Base-by-base conservation (phyloP, 768 basidiomycete genomes). In the Gymnopilus dilepis region DNA sequence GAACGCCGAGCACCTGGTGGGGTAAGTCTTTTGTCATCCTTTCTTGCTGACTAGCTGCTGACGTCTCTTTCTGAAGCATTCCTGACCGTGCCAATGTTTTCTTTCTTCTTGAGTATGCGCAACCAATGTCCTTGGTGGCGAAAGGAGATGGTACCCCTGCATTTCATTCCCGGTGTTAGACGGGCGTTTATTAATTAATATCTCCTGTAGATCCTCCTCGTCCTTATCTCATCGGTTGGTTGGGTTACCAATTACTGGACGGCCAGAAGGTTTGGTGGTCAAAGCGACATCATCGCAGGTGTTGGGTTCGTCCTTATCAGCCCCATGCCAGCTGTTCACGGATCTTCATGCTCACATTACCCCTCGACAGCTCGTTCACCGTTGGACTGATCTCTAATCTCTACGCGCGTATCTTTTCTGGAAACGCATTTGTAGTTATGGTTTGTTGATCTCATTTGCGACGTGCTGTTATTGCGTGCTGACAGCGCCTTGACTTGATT, bases 191-290 rank as follows among this genome's bases (percentile, higher is more conserved):
- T 45, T 24, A 21, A 13, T 15, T 43, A 57, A 45, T 22, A 13
- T 47, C 19, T 55, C 15, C 30, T 28, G 15, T n/a, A 59, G 82
- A 58, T 76, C 12, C 69, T 90, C n/a, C 78, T 84, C 62, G 78
- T 93, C 15, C 70, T 74, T 6, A 86, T 92, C 57, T 77, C 91
- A 2, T 87, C 81, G 59, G 75, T 85, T 19, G 92, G 93, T 0
- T 95, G 92, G 91, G 83, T 85, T 13, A 87, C 85, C 41, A 95
- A 94, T 72, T 86, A 91, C 69, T 91, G 89, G 73, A 84, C 86
- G 2, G 77, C 82, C 1, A 74, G 70, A 28, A 82, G 81, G 69
- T 92, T 93, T 70, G 76, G 78, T 33, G 83, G 84, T 62, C 88
- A 92, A 72, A 83, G 81, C 58, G 92, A 95, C 70, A 88, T 95